Evolutionary conservation across 2,329 filamentous ascomycete species (phyloP).

Genomic region (Fusarium sp.): DNA sequence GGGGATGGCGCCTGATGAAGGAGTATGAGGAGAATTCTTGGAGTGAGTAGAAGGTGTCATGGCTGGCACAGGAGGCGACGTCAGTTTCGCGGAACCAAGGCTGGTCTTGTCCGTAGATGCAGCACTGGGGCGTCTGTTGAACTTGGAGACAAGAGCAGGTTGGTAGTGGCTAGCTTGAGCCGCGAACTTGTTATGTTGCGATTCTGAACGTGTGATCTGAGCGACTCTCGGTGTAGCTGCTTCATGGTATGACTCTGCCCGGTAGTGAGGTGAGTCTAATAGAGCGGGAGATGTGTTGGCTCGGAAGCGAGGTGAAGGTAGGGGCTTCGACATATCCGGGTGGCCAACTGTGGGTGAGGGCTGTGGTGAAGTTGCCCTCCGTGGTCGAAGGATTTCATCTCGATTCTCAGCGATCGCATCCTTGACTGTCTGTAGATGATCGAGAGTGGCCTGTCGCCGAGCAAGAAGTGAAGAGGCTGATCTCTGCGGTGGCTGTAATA

Average conservation of each 20-base stretch:
- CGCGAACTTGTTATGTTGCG: conserved; percentile 5
- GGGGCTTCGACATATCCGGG: conserved; percentile 30
- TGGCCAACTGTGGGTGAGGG: conserved; percentile 56
- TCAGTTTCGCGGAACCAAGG: conserved; percentile 4
- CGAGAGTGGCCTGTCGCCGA: conserved; percentile 68
- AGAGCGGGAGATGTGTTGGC: conserved; percentile 67
- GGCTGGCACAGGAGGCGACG: conserved; percentile 22
- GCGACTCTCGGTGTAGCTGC: conserved; percentile 25
- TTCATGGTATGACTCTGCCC: conserved; percentile 14
- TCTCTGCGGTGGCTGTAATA: conserved; percentile 65
- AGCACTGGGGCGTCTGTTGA: conserved; percentile 40
- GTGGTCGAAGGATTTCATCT: conserved; percentile 45
- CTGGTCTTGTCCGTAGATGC: conserved; percentile 17
- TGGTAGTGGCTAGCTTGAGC: conserved; percentile 9
- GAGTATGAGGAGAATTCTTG: conserved; percentile 32
- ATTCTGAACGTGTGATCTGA: conserved; percentile 19
- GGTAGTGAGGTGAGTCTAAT: conserved; percentile 54
- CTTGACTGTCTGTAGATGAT: conserved; percentile 66
- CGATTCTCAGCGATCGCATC: conserved; percentile 56
- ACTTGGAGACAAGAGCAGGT: conserved; percentile 40
- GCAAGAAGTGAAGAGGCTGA: conserved; percentile 57
- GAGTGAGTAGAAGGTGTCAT: conserved; percentile 10
- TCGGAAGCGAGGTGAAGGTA: conserved; percentile 55
- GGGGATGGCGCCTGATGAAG: conserved; percentile 47
- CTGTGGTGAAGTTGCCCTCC: conserved; percentile 63